Percentiles rank a stretch among this genome's conserved stretches.
phyloP scores from a whole-genome alignment of 495 filamentous ascomycete species.

The Emericellopsis terricola region DNA sequence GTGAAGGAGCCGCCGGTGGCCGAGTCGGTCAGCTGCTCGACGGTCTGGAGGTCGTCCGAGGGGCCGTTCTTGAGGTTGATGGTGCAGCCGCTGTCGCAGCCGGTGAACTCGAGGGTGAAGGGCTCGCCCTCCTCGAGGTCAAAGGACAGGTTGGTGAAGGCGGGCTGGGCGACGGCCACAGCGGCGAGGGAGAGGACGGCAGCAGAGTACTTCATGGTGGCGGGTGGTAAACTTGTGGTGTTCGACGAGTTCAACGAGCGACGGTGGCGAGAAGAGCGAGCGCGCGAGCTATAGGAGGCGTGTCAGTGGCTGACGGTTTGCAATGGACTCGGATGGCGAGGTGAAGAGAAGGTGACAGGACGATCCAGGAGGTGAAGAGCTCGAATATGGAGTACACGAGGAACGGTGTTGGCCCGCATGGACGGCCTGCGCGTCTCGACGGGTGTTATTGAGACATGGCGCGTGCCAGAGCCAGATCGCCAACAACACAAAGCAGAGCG shows the following conservation, averaged over 20 bases:
- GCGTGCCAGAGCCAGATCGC: too few relatives aligned
- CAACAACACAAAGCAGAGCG: too few relatives aligned
- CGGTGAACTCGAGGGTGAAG: conserved; percentile 23
- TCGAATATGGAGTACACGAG: too few relatives aligned
- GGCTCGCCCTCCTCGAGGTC: conserved; percentile 16
- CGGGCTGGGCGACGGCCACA: conserved; percentile 14
- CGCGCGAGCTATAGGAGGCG: background rate
- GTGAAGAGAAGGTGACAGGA: background rate
- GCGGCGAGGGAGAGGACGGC: conserved; percentile 17
- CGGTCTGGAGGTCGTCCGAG: conserved; percentile 13
- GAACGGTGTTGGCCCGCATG: too few relatives aligned
- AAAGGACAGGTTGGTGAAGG: conserved; percentile 24
- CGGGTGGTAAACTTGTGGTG: conserved; percentile 1
- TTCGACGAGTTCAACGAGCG: background rate
- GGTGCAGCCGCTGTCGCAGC: conserved; percentile 18
- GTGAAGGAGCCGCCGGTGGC: conserved; percentile 14
- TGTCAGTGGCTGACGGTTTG: background rate
- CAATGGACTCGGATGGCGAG: background rate
- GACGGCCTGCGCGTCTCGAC: too few relatives aligned
- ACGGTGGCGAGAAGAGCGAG: background rate
- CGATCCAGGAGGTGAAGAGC: too few relatives aligned
- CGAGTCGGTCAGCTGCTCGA: conserved; percentile 14
- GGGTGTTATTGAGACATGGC: too few relatives aligned
- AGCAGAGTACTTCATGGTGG: conserved; percentile 27
- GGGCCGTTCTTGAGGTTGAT: conserved; percentile 19